phyloP scores from a whole-genome alignment of 306 rosid genomes.

The peach (Prunus persica) region Prunus_persica_NCBIv2 NC_034014.1:7916001-7916500 shows the following conservation, averaged over 20 bases:
- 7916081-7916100: slow-evolving; percentile 42
- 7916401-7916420: slow-evolving; percentile 87
- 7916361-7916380: slow-evolving; percentile 78
- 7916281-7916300: not conserved
- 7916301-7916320: not conserved
- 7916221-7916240: not conserved
- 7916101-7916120: slow-evolving; percentile 59
- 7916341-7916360: slow-evolving; percentile 63
- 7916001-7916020: slow-evolving; percentile 33
- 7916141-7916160: slow-evolving; percentile 45
- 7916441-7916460: not conserved
- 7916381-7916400: slow-evolving; percentile 73
- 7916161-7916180: slow-evolving; percentile 75
- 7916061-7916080: slow-evolving; percentile 77
- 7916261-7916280: not conserved
- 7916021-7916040: slow-evolving; percentile 29
- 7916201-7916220: not conserved
- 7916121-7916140: slow-evolving; percentile 89
- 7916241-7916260: not conserved
- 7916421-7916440: slow-evolving; percentile 72
- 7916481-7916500: not conserved
- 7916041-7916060: slow-evolving; percentile 67
- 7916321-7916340: slow-evolving; percentile 72
- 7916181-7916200: slow-evolving; percentile 41
- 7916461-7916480: not conserved